A percentile compares a stretch with the other conserved stretches of the same genome.
Evolutionary conservation across 495 filamentous ascomycete genomes (phyloP).

Genomic region (Lasiosphaeria ovina): DNA sequence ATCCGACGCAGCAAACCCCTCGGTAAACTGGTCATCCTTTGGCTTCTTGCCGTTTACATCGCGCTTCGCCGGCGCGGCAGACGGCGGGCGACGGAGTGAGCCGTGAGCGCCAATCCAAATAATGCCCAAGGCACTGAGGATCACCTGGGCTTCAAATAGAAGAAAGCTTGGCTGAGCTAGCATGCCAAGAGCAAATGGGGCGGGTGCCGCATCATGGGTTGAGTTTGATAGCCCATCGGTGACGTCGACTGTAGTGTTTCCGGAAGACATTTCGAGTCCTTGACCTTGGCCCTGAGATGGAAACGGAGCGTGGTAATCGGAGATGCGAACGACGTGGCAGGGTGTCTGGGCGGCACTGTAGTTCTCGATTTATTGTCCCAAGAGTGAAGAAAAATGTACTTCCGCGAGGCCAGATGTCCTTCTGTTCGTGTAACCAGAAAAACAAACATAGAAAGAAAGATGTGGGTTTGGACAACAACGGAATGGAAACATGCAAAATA

Average conservation of each 20-base stretch:
- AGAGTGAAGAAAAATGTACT: too few relatives aligned
- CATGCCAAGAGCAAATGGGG: slow-evolving; percentile 15
- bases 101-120: slow-evolving; percentile 48
- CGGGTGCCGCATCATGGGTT: slow-evolving; percentile 1
- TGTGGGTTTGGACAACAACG: background rate
- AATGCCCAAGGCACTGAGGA: slow-evolving; percentile 41
- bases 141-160: slow-evolving; percentile 37
- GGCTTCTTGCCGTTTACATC: slow-evolving; percentile 40
- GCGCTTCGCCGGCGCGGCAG: slow-evolving; percentile 61
- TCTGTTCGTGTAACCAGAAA: background rate
- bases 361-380: too few relatives aligned
- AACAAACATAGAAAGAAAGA: background rate
- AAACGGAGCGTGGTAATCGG: background rate
- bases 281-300: background rate
- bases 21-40: slow-evolving; percentile 65
- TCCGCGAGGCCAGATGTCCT: too few relatives aligned
- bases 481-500: too few relatives aligned
- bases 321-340: background rate
- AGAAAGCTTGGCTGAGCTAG: slow-evolving; percentile 53
- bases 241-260: slow-evolving; percentile 7
- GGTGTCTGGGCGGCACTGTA: too few relatives aligned
- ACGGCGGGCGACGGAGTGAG: slow-evolving; percentile 69
- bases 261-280: slow-evolving; percentile 18
- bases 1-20: slow-evolving; percentile 76
- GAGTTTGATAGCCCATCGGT: slow-evolving; percentile 7